Base-by-base conservation (phyloP, 2,329 filamentous ascomycete genomes). In the Trichophyton benhamiae region DNA sequence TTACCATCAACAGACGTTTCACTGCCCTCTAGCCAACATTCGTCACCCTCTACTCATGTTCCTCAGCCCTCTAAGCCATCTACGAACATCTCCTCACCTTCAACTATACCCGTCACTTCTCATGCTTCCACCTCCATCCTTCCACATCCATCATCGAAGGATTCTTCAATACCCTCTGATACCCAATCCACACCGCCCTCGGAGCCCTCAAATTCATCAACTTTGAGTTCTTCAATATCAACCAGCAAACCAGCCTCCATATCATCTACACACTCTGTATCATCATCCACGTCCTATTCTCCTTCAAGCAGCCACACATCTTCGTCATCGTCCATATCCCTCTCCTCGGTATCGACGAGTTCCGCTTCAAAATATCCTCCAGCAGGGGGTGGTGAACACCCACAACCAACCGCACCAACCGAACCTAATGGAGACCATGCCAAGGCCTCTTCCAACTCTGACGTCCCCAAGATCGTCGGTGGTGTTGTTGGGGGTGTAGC, bases 401-500 rank as follows among this genome's bases (percentile, higher is more conserved):
- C 52, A 17, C 20, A 55, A 36, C 52, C 52, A 33, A 27, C 52
- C 2, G 52, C 27, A 36, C 27, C 52, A n/a, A 36, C 52, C 33
- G 25, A 55, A 55, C n/a, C 62, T n/a, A 58, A 44, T 11, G 59
- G 59, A 17, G 48, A 52, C 20, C 30, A 20, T 33, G 30, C 63
- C 15, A 55, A 53, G n/a, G 27, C 61, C 13, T 58, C 62, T 15
- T 60, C 66, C 20, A 67, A 64, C 33, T 67, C 69, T 36, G 71
- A 75, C 52, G 82, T 80, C 25, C 78, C 79, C 15, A 77, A 78
- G 62, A 79, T 86, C 2, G 82, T 84, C 20, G 83, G 83, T 6
- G 83, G 82, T 55, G 81, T 86, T n/a, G 77, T 86, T 27, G 83
- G 83, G 15, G 83, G 83, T 53, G 76, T 84, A 58, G 82, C 82